Base-by-base conservation (phyloP, 2,329 filamentous ascomycete genomes). In the Amauroascus verrucosus region DNA sequence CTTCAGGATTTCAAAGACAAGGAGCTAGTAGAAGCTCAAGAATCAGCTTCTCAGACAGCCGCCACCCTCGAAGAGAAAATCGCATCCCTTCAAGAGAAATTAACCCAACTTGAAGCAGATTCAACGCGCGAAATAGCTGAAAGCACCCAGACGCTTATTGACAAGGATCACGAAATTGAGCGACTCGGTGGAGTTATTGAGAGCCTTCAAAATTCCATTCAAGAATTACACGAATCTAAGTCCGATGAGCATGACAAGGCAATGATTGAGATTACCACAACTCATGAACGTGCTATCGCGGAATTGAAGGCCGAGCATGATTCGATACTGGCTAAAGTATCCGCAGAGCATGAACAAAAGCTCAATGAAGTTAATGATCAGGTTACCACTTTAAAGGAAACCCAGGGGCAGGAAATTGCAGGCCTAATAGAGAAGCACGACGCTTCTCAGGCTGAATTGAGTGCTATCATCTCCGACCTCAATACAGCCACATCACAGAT, bases 91-190 rank as follows among this genome's bases (percentile, higher is more conserved):
- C 64, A 70, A 54, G 56, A 60, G 24, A 66, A 70, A 54, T 59
- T 72, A 26, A 56, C 61, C 7, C 62, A 66, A 16, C 61, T 65
- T 0, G 62, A 67, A 54, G 63, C 67, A 16, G 60, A 61, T 14
- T 45, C 60, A 0, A 63, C 65, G 6, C 59, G 67, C 30, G 62
- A 54, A 0, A 54, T 54, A 11, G 49, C 53, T 3, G 45, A 55
- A 14, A 54, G 28, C 20, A 14, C 24, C n/a, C 58, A 61, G 18
- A 57, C 61, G n/a, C 53, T 72, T 16, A 60, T 63, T 3, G 63
- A 66, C 33, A 72, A 72, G 57, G 56, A 59, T 18, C 65, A 68
- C 4, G 61, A 67, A 41, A 63, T 72, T 41, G 63, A 70, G 6
- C 53, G 59, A 14, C 62, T 72, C 30, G 64, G 65, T 56, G 56